phyloP scores from a whole-genome alignment of 768 basidiomycete genomes.

The Suillus cothurnatus region DNA sequence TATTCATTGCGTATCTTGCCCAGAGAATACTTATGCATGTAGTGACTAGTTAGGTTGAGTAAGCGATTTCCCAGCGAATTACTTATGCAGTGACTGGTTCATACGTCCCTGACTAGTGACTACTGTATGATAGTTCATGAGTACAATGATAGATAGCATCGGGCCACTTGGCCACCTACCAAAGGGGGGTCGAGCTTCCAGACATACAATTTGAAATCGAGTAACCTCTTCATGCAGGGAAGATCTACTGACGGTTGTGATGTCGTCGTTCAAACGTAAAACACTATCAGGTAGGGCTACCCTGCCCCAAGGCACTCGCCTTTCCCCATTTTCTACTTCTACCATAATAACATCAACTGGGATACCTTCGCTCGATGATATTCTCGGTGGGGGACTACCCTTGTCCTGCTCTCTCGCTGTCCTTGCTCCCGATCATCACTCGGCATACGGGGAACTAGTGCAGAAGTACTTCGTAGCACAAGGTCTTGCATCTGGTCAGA shows the following conservation, averaged over 20 bases:
- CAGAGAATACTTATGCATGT: background rate
- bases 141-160: background rate
- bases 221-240: background rate
- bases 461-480: slow-evolving; percentile 90
- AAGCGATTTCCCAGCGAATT: background rate
- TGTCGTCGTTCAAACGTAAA: slow-evolving; percentile 86
- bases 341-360: slow-evolving; percentile 79
- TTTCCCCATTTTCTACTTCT: slow-evolving; percentile 56
- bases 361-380: slow-evolving; percentile 91
- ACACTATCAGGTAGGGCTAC: slow-evolving; percentile 44
- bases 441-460: slow-evolving; percentile 82
- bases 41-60: background rate
- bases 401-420: slow-evolving; percentile 73
- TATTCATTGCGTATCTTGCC: background rate
- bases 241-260: slow-evolving; percentile 22
- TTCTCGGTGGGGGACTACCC: slow-evolving; percentile 90
- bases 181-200: background rate
- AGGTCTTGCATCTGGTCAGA: slow-evolving; percentile 74
- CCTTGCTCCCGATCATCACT: slow-evolving; percentile 84
- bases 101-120: background rate
- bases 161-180: background rate
- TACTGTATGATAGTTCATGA: background rate
- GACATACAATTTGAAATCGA: background rate
- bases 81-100: background rate
- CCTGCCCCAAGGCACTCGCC: slow-evolving; percentile 54